Evolutionary conservation across 306 rosid genomes (phyloP).

Genomic region (Castanea mollissima): DNA sequence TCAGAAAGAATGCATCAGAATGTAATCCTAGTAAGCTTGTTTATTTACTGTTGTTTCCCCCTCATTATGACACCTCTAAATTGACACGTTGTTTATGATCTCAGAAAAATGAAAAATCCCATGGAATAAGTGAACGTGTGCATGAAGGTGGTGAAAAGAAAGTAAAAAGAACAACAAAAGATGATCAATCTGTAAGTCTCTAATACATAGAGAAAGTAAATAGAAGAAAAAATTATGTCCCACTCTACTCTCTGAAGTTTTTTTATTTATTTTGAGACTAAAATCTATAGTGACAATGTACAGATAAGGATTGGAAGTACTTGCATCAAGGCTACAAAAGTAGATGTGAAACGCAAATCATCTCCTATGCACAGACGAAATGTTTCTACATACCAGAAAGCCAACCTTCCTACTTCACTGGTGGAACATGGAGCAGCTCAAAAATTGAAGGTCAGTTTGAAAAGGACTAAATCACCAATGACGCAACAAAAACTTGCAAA

Average conservation of each 20-base stretch:
- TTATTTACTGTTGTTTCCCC: neutral
- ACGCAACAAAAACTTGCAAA: conserved; percentile 22
- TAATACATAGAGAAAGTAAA: neutral
- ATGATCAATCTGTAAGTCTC: conserved; percentile 40
- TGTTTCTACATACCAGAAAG: conserved; percentile 27
- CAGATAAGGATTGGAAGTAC: conserved; percentile 35
- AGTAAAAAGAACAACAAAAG: conserved; percentile 17
- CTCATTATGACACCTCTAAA: neutral
- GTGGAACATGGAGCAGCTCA: conserved; percentile 2
- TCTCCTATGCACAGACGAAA: conserved; percentile 27
- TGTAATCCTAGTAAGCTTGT: conserved; percentile 31
- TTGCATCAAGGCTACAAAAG: conserved; percentile 16
- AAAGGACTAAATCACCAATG: conserved; percentile 34
- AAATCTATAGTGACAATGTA: conserved; percentile 19
- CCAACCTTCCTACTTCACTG: neutral
- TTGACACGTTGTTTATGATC: neutral
- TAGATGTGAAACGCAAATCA: conserved; percentile 28
- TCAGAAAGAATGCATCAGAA: conserved; percentile 30
- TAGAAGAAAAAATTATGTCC: neutral
- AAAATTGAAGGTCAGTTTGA: conserved; percentile 20
- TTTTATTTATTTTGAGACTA: neutral
- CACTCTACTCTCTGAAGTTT: neutral
- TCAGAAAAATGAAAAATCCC: conserved; percentile 40
- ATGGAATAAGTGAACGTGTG: conserved; percentile 16
- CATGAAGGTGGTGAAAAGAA: conserved; percentile 37